phyloP scores from a whole-genome alignment of 257 asterid species.

The Lantana camara region DNA sequence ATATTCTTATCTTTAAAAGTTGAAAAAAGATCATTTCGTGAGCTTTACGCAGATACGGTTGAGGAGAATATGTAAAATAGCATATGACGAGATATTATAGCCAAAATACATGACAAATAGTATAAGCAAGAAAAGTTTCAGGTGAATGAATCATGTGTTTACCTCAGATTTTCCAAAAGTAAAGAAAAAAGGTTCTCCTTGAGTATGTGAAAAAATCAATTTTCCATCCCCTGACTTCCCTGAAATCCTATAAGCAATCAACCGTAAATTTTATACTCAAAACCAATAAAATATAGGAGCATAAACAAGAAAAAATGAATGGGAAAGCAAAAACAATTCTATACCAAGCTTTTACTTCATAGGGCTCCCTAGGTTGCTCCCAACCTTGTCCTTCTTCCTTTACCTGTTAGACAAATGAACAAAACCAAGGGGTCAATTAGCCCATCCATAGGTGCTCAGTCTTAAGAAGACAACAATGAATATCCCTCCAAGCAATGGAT shows the following conservation, averaged over 20 bases:
- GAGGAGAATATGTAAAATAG: neutral
- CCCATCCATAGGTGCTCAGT: too few species aligned
- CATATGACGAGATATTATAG: conserved; percentile 8
- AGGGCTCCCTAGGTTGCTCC: conserved; percentile 98
- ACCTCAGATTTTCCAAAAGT: conserved; percentile 96
- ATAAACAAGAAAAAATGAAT: conserved; percentile 22
- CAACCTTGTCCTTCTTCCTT: conserved; percentile 87
- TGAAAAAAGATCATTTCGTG: neutral
- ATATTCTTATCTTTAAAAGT: conserved; percentile 7
- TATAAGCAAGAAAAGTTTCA: conserved; percentile 6
- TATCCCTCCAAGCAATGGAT: too few species aligned
- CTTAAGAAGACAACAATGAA: too few species aligned
- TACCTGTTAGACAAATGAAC: conserved; percentile 59
- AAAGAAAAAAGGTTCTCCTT: conserved; percentile 77
- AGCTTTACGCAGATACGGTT: conserved; percentile 3
- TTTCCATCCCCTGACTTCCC: conserved; percentile 83
- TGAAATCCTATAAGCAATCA: conserved; percentile 62
- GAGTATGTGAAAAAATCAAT: conserved; percentile 51
- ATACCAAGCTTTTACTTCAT: conserved; percentile 92
- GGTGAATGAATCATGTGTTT: conserved; percentile 16
- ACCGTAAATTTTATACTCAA: conserved; percentile 1
- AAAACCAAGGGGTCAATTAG: too few species aligned
- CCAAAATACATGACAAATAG: conserved; percentile 6
- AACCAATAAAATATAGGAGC: neutral
- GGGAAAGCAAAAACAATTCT: conserved; percentile 16